Percentiles rank a stretch among this genome's conserved stretches.
Conservation (phyloP, 768 basidiomycete genomes). For the Lactarius hatsudake region DNA sequence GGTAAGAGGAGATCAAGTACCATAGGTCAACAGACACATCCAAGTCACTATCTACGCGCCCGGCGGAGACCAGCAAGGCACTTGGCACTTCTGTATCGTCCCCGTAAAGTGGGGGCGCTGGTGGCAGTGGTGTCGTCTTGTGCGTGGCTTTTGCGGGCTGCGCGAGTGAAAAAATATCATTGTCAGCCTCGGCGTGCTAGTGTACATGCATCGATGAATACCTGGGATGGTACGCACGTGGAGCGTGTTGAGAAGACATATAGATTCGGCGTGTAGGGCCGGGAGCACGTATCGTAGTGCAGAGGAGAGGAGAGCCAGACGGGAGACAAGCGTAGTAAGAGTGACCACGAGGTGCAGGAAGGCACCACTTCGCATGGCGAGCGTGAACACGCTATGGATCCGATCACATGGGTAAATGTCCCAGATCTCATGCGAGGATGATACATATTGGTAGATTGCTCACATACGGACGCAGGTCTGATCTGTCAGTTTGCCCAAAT, state of each 20-base stretch:
- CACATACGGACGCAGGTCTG: conserved; percentile 48
- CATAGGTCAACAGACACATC: conserved; percentile 16
- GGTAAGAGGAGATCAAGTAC: background rate
- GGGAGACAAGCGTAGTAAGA: conserved; percentile 58
- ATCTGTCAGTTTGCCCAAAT: background rate
- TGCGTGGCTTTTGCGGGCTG: conserved; percentile 8
- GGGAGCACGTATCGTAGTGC: conserved; percentile 6
- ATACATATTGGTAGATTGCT: conserved; percentile 51
- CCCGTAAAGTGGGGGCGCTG: background rate
- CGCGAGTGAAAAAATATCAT: background rate
- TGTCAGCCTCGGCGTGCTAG: background rate
- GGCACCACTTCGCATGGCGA: conserved; percentile 67
- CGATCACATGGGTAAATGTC: no score
- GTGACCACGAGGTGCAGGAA: conserved; percentile 68
- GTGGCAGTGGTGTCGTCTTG: background rate
- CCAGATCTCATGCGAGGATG: no score
- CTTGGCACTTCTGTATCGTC: background rate
- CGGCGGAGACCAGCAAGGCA: background rate
- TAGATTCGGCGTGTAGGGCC: conserved; percentile 11
- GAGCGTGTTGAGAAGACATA: conserved; percentile 1
- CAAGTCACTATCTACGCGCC: conserved; percentile 4
- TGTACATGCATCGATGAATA: background rate
- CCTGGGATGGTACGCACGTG: conserved; percentile 14
- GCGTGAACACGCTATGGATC: conserved; percentile 50
- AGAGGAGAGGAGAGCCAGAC: conserved; percentile 38